Base-by-base conservation (phyloP, 139 green algal species). In the Chlamydomonas sphaeroides region DNA sequence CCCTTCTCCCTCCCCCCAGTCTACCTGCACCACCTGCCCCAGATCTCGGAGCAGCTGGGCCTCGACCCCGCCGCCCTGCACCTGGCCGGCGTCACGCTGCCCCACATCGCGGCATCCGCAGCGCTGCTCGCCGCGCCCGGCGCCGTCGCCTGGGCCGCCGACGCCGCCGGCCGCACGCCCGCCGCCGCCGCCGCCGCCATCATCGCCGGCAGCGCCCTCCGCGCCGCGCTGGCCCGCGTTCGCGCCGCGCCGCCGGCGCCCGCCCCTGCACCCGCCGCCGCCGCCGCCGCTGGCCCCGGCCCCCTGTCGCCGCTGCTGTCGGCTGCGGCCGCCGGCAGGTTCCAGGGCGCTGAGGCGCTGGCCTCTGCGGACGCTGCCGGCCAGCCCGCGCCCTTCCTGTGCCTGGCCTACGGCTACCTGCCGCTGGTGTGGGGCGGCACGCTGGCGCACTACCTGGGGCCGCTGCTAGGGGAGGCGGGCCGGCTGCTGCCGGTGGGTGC, bases 331-430 rank as follows among this genome's bases (percentile, higher is more conserved):
- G n/a, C n/a, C n/a, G n/a, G n/a, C n/a, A n/a, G n/a, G n/a, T n/a
- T n/a, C n/a, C n/a, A n/a, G n/a, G n/a, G n/a, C n/a, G n/a, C n/a
- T n/a, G n/a, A n/a, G n/a, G n/a, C n/a, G n/a, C n/a, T n/a, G n/a
- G n/a, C n/a, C n/a, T n/a, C n/a, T 39, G 45, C 45, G 11, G 14
- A 53, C 11, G 45, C 45, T 10, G 11, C 45, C 45, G 45, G 45
- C 45, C 45, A 10, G 51, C 63, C 67, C 6, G n/a, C 71, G 10
- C 69, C 89, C 0, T 97, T 97, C 68, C 20, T 95, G 33, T 63
- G 86, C 41, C 68, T 94, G 57, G 81, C 81, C 1, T 97, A 97
- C 66, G 89, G 86, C 35, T 96, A 95, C 80, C 57, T 95, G 72
- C 93, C 93, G 10, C 74, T 96, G 38, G 85, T 90, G 23, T 96